Base-by-base conservation (phyloP, 2,329 filamentous ascomycete species). In the Lachnellula arida region DNA sequence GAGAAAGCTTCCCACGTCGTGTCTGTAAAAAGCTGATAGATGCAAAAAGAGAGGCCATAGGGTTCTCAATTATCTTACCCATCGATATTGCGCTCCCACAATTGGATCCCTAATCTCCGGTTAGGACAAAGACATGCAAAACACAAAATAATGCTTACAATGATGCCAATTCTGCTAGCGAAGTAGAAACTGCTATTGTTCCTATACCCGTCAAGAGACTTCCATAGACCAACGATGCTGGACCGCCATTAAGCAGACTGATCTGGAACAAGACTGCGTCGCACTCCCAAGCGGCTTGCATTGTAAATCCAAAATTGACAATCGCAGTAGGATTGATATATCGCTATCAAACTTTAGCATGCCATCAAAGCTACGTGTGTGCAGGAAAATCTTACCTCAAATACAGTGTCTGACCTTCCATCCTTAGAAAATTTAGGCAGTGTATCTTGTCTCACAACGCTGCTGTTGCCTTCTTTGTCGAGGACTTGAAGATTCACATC, bases 101-200 rank as follows among this genome's bases (percentile, higher is more conserved):
- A 56, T 43, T 17, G 54, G 54, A 40, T 49, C 46, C 34, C 51
- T 54, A 12, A 39, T 23, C 2, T 9, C 19, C n/a, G 5, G 15
- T 39, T 22, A 39, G 32, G 37, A 14, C 8, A 35, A 12, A 19
- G 12, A 22, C 7, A n/a, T 35, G 14, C n/a, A 35, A 17, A 8
- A 32, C 11, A 34, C 5, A 12, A 19, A 15, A 4, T 8, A 34
- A 7, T 37, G 28, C 42, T 19, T 42, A 54, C 51, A 54, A 17
- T 11, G 55, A 58, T 14, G 58, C 55, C 58, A 60, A 55, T 34
- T 60, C 58, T n/a, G 55, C 58, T 25, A 60, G 25, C 14, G 58
- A 60, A 6, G 53, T 44, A 15, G 55, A 55, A 6, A 55, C 46
- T 4, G 51, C 46, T 19, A 35, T 55, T n/a, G 55, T 37, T 14